phyloP scores from a whole-genome alignment of 768 basidiomycete genomes.

The Leccinum variicolor region DNA sequence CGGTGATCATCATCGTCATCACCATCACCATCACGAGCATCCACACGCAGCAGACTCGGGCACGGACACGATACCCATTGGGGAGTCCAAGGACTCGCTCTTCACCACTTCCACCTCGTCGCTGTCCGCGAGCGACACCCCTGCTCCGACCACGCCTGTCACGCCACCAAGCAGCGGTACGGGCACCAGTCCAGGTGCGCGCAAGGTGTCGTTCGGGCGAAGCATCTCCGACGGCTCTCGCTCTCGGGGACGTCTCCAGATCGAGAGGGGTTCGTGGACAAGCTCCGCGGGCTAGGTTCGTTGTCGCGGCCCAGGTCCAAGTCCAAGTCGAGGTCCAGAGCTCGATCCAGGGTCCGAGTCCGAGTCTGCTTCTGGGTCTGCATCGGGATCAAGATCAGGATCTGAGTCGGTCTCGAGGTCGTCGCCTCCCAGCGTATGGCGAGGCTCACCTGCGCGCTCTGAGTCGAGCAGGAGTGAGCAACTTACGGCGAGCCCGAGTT shows the following conservation, averaged over 20 bases:
- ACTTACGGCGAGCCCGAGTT: conserved; percentile 5
- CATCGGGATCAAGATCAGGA: conserved; percentile 1
- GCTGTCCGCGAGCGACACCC: conserved; percentile 18
- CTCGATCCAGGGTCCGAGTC: background rate
- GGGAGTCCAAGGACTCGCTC: conserved; percentile 28
- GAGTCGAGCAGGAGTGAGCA: conserved; percentile 16
- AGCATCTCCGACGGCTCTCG: conserved; percentile 26
- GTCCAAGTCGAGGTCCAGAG: background rate
- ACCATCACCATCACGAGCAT: background rate
- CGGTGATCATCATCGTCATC: too few relatives aligned
- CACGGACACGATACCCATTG: conserved; percentile 10
- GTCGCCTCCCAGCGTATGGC: conserved; percentile 8
- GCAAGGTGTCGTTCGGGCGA: conserved; percentile 11
- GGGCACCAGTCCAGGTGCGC: background rate
- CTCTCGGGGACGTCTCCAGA: conserved; percentile 16
- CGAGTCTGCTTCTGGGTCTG: conserved; percentile 3
- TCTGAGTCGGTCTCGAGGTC: conserved; percentile 1
- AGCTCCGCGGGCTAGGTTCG: conserved; percentile 21
- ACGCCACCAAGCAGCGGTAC: conserved; percentile 14
- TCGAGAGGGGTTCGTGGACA: conserved; percentile 19
- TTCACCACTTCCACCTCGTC: conserved; percentile 27
- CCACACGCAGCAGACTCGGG: background rate
- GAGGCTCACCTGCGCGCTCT: conserved; percentile 16
- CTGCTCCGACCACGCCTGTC: conserved; percentile 26
- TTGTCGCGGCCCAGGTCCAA: conserved; percentile 6